Evolutionary conservation across 2,329 filamentous ascomycete species (phyloP), one percentile per base, ranked within the genome.

Genomic region (Aschersonia sp.): DNA sequence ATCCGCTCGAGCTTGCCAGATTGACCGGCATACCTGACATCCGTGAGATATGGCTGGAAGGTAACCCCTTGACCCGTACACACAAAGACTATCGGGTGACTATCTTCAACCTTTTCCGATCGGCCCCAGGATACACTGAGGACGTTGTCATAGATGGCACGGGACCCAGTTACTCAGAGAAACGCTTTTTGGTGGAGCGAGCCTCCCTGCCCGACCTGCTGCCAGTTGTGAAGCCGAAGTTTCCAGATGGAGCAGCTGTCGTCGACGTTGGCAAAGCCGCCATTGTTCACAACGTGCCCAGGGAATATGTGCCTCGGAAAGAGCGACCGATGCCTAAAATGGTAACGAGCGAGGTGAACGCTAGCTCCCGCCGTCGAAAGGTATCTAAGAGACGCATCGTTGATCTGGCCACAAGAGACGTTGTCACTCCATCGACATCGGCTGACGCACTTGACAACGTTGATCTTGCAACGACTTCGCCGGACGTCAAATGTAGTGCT

Each of bases 51-150:
- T 98, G 89, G 75, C 84, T 98, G 12, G 78, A 85, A 51, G 87
- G 88, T 29, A 98, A 98, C 58, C 87, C 89, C 0, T 96, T 97
- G 58, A 85, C 84, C 43, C 87, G 85, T 56, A 89, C 88, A 1
- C 87, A 96, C 61, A 75, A 82, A 50, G 81, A 84, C 56, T 94
- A 95, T 61, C 81, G 92, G 45, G 74, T 94, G 53, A 85, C 82
- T 28, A 94, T 97, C 52, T 96, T 98, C 78, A 98, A 97, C 58
- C 73, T 97, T 2, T 98, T 98, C 72, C 80, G 92, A 53, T 82
- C 80, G 50, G 89, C 87, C 0, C 87, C 91, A 9, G 92, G 92
- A 4, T 94, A 92, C 59, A 84, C 82, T 0, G 86, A 95, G 54
- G 92, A 98, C 59, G 81, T 97, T 51, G 72, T 88, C 44, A 91